These are phyloP conservation scores for Apocynum venetum DNA, from an alignment of 257 asterid species.

Conservation along the genomic window DNA sequence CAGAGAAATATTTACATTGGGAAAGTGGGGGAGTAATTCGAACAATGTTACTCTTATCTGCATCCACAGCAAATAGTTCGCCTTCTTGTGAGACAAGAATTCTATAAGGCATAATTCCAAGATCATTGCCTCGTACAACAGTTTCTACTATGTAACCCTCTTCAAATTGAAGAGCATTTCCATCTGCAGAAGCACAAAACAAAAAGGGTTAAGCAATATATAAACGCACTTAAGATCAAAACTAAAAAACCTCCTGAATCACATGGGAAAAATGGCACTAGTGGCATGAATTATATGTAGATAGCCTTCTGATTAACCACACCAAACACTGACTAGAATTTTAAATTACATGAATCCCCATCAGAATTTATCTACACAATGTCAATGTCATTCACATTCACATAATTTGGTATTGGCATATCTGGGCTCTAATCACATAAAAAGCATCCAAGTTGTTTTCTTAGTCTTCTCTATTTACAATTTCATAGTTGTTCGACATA, in stretches of 20 bases:
- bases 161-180: conserved; percentile 75
- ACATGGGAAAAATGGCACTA: neutral
- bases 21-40: conserved; percentile 87
- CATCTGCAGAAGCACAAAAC: conserved; percentile 47
- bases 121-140: conserved; percentile 86
- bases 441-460: neutral
- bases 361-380: neutral
- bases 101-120: conserved; percentile 74
- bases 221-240: neutral
- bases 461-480: neutral
- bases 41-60: conserved; percentile 77
- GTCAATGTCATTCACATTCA: neutral
- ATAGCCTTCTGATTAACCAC: neutral
- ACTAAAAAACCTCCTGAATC: neutral
- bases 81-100: conserved; percentile 88
- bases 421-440: neutral
- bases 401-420: neutral
- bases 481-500: neutral
- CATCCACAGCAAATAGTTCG: conserved; percentile 92
- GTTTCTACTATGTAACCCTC: conserved; percentile 95
- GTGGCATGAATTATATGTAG: neutral
- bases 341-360: neutral
- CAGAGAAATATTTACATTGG: conserved; percentile 55
- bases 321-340: neutral
- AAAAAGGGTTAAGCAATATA: neutral